Evolutionary conservation across 2,329 filamentous ascomycete genomes (phyloP), one percentile per base, ranked within the genome.

Genomic region (Endothia cerciana): DNA sequence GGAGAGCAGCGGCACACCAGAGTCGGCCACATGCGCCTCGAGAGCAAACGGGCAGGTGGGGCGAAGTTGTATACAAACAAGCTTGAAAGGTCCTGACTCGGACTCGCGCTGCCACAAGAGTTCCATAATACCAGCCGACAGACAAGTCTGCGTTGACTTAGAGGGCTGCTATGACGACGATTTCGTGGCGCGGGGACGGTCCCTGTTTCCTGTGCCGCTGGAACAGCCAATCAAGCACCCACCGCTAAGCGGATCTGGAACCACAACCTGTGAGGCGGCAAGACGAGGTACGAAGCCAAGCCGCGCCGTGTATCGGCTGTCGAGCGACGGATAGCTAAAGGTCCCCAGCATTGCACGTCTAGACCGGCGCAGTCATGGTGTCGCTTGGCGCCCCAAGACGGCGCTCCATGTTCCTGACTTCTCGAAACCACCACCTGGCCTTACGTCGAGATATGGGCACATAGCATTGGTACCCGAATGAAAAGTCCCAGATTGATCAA

Each of bases 111-210:
- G 45, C 45, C 25, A 4, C 22, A 49, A 49, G 43, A 47, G 13
- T n/a, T 47, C 43, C 22, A 47, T 43, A 19, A 41, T n/a, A n/a
- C n/a, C n/a, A n/a, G n/a, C n/a, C n/a, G n/a, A 36, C 33, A 36
- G 1, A 1, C 10, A 6, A 1, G 11, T 58, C 49, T 43, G 1
- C 41, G 41, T 43, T 15, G 41, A 15, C 41, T 4, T 28, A 0
- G 22, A 5, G n/a, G 51, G 33, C 22, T 33, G 28, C 59, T 51
- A 61, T 61, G 59, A 61, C 59, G 59, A 61, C 59, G 59, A 25
- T 51, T 40, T 49, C 15, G 59, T 61, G 59, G 45, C 59, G 59
- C 45, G 28, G 28, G 28, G 11, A 28, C 13, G 25, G 51, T n/a
- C 30, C 51, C 51, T 51, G 30, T 61, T 51, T 40, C 59, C 33